phyloP scores from a whole-genome alignment of 192 early-diverging fungal genomes.

The Haplosporangium gracile region DNA sequence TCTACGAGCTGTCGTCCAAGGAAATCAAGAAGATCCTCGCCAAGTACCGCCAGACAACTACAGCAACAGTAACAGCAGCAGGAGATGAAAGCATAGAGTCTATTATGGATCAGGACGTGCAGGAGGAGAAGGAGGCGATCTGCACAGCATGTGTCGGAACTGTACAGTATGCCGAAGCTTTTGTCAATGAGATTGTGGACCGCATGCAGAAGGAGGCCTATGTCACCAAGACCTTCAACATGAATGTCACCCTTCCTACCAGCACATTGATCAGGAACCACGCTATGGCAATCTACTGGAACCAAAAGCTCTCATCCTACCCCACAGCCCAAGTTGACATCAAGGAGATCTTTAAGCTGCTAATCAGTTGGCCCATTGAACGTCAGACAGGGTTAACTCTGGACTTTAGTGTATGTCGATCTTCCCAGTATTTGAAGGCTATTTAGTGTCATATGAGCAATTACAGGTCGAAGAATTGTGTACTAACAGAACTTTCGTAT shows the following conservation, averaged over 20 bases:
- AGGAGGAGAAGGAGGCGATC: neutral
- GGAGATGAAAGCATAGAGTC: neutral
- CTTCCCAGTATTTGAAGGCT: neutral
- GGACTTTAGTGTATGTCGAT: conserved; percentile 43
- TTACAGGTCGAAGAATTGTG: neutral
- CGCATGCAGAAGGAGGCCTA: conserved; percentile 51
- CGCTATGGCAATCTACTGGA: conserved; percentile 42
- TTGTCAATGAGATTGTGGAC: conserved; percentile 35
- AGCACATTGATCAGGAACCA: conserved; percentile 59
- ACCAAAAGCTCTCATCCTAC: conserved; percentile 19
- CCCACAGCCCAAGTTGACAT: conserved; percentile 57
- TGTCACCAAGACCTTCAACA: conserved; percentile 42
- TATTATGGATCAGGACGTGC: neutral
- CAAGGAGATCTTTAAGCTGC: conserved; percentile 70
- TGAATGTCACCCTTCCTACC: conserved; percentile 59
- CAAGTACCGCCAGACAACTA: neutral
- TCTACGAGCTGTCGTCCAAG: conserved; percentile 41
- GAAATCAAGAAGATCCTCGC: conserved; percentile 35
- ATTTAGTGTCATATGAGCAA: neutral
- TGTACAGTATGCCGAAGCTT: conserved; percentile 44
- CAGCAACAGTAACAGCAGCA: neutral
- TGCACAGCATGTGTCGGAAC: conserved; percentile 54
- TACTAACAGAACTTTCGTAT: neutral
- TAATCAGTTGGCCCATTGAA: conserved; percentile 59
- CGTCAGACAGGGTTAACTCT: conserved; percentile 44